Evolutionary conservation across 2,329 filamentous ascomycete genomes (phyloP).

Genomic region (Epichloe gansuensis): DNA sequence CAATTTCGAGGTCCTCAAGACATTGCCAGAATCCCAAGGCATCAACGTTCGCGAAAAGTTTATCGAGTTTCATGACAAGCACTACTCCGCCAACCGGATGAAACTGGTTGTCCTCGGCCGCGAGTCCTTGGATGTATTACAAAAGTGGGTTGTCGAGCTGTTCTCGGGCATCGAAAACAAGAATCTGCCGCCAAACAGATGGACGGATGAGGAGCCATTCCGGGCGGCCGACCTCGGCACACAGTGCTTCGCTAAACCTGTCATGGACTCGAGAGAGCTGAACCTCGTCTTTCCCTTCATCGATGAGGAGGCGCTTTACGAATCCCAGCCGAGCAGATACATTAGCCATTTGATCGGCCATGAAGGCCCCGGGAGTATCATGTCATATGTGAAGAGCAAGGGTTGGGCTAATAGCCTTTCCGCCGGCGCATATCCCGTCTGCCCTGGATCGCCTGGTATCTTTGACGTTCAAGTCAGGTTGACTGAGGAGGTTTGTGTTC

Average conservation of each 20-base stretch:
- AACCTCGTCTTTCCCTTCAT: conserved; percentile 75
- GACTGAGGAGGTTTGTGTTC: conserved; percentile 57
- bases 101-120: conserved; percentile 79
- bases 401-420: conserved; percentile 80
- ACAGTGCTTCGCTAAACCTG: conserved; percentile 78
- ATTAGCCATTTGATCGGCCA: conserved; percentile 84
- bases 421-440: conserved; percentile 63
- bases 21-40: conserved; percentile 63
- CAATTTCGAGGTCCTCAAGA: conserved; percentile 76
- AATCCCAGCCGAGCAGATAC: conserved; percentile 74
- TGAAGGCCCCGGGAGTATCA: conserved; percentile 83
- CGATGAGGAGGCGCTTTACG: conserved; percentile 69
- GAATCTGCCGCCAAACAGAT: conserved; percentile 50
- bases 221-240: conserved; percentile 40
- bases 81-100: conserved; percentile 91
- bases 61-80: conserved; percentile 77
- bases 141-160: conserved; percentile 73
- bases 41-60: conserved; percentile 84
- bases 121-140: conserved; percentile 69
- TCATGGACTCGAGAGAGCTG: conserved; percentile 74
- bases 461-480: conserved; percentile 71
- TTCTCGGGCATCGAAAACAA: conserved; percentile 78
- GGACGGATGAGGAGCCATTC: conserved; percentile 40
- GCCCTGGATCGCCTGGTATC: conserved; percentile 62
- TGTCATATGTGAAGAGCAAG: conserved; percentile 80